Conservation (phyloP, 2,329 filamentous ascomycete genomes). For the Trichoderma simmonsii region DNA sequence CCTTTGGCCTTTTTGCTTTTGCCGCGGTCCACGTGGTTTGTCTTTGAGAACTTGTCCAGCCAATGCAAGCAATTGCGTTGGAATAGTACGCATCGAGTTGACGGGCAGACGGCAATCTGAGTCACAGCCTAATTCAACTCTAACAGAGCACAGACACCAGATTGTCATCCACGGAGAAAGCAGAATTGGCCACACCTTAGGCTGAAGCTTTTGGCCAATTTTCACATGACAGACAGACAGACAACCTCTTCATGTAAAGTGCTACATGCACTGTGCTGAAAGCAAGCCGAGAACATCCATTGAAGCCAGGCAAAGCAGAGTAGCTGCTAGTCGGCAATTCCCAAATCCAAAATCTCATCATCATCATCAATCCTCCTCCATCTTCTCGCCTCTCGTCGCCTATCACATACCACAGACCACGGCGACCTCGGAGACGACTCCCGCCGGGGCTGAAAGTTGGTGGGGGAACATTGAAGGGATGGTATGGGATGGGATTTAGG, state of each 20-base stretch:
- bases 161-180: not conserved
- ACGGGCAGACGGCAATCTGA: not conserved
- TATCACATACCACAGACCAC: not conserved
- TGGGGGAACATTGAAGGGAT: not conserved
- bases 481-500: not conserved
- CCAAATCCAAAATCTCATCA: not conserved
- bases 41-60: not conserved
- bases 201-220: not conserved
- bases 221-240: not conserved
- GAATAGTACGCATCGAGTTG: not conserved
- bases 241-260: not conserved
- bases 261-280: not conserved
- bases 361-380: not conserved
- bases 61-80: not conserved
- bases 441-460: not conserved
- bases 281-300: not conserved
- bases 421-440: not conserved
- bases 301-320: not conserved
- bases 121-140: not conserved
- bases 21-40: not conserved
- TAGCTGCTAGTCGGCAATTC: not conserved
- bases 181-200: not conserved
- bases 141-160: not conserved
- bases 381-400: not conserved
- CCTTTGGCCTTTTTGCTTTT: not conserved